Evolutionary conservation across 331 rosid genomes (phyloP), one percentile per base, ranked within the genome.

Genomic region (Rhamnella rubrinervis): DNA sequence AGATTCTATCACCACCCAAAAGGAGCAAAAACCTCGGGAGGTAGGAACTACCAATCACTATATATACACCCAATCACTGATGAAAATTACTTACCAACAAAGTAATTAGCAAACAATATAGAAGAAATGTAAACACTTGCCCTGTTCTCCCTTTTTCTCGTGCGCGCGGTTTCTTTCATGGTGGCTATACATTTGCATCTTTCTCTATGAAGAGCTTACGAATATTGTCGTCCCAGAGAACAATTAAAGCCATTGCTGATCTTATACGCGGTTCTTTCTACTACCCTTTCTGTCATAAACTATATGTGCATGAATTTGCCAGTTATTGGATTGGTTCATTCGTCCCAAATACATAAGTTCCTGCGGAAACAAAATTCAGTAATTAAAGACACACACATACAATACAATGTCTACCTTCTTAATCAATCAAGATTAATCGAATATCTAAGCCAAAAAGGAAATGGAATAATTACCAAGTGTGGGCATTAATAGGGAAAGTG

Each of bases 401-500:
- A 0, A 23, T 25, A 66, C 52, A 21, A 53, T 52, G 14, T 7
- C 25, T 1, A 18, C n/a, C 18, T 5, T 53, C n/a, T 17, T n/a
- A 10, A 51, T 18, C 20, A 1, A 1, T 17, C 15, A 28, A 26
- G 51, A 14, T 26, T 55, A 38, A 58, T 49, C 11, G 16, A 16
- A 40, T 3, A 60, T 19, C 5, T 20, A 38, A 8, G 6, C 6
- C 46, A 37, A 20, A 11, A 25, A 15, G 1, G 16, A 35, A 8
- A 61, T 40, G 38, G n/a, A 12, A 28, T 19, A 47, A 63, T 72
- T 81, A 92, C 98, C 97, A 8, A 93, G 87, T 0, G 98, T 61
- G 20, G 98, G 97, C 96, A 90, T 90, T 21, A 93, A 70, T 35
- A 90, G 25, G 17, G 98, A 77, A 9, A 93, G 63, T 9, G 61